Base-by-base conservation (phyloP, 306 rosid species). In the Chamaecrista fasciculata region DNA sequence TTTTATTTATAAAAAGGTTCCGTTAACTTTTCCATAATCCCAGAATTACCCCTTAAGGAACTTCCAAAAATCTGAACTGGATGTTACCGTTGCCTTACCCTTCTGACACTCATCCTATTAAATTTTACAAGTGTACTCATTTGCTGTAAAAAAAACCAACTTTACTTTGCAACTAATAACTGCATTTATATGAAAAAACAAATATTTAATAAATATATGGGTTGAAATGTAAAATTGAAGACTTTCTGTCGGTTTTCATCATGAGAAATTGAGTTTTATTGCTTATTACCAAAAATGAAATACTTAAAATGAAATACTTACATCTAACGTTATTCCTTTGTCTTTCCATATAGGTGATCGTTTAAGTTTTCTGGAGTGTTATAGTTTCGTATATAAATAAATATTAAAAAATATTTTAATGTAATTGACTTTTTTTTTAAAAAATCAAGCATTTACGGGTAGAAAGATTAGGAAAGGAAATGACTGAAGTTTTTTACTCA, bases 81-180 rank as follows among this genome's bases (percentile, higher is more conserved):
- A 83, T 84, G 83, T 94, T 81, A 94, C 99, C 99, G 97, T 94
- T 94, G 95, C 80, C 53, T 69, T 36, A 18, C 65, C 80, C 56
- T 62, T 47, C 68, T 59, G 78, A 40, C 76, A 71, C 78, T 55
- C 79, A 67, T 80, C 74, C 79, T 80, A 76, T 56, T 65, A 56
- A 69, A 12, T 78, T 72, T 81, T 77, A 64, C 76, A 50, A 4
- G 23, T 29, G 23, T 29, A 69, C 78, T 39, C 50, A 10, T 71
- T 65, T 44, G 72, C 34, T 60, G 57, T 69, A 42, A 57, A 31
- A 57, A 36, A 56, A 12, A 20, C 31, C 34, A n/a, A n/a, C n/a
- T n/a, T n/a, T n/a, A n/a, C n/a, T n/a, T n/a, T n/a, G n/a, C n/a
- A n/a, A n/a, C n/a, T n/a, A n/a, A n/a, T n/a, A n/a, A n/a, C n/a